Evolutionary conservation across 768 basidiomycete genomes (phyloP), one percentile per base, ranked within the genome.

Genomic region (Mycena belliarum): DNA sequence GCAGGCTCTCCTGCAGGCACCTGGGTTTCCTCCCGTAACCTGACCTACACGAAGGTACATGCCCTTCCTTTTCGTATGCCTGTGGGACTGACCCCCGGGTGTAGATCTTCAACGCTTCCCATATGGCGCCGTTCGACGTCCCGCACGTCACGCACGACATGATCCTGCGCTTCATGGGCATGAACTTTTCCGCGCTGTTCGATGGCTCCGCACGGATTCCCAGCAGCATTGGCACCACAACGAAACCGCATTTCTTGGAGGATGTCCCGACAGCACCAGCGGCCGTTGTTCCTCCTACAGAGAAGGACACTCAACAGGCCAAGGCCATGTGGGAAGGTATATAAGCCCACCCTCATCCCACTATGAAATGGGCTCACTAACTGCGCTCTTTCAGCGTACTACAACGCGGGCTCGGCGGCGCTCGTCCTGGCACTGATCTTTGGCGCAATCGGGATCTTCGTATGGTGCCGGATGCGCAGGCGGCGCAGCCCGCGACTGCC

Each of bases 101-200:
- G 93, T 56, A 95, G 92, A 83, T 97, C 24, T 90, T 88, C 72
- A 91, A 94, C 57, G 92, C 93, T 3, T 98, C 95, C 1, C 97
- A 98, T 72, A 99, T 98, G 97, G 96, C 85, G 9, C 87, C 90
- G 14, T 89, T 78, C 71, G 96, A 99, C 71, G 78, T 90, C 14
- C 95, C 95, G 0, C 82, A 91, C 49, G 85, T 88, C 20, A 79
- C 95, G 4, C 94, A 98, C 70, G 97, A 99, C 72, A 98, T 98
- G 97, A 96, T 99, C 65, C 84, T 97, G 38, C 91, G 97, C 15
- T 99, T 99, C 77, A 93, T 98, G 88, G 88, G 85, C 49, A 85
- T 95, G 58, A 89, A 98, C 75, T 91, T 96, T 65, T 82, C 88
- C 24, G 80, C 85, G 2, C 81, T 98, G 55, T 77, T 87, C 2